Evolutionary conservation across 768 basidiomycete species (phyloP), one percentile per base, ranked within the genome.

Genomic region (Agaricus subrufescens): DNA sequence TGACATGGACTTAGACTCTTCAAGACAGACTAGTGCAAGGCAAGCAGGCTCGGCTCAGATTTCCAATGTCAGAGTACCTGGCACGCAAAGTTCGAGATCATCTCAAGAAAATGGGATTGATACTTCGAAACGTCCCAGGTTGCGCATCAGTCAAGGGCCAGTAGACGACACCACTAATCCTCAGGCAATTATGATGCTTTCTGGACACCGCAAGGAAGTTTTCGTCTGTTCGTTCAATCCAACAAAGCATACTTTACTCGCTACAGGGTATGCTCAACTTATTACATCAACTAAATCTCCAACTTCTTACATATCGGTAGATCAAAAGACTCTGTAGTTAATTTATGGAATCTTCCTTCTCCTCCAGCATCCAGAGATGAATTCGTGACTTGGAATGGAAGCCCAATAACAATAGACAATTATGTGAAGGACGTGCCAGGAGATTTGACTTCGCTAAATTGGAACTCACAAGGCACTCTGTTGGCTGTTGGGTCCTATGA

Each of bases 161-260:
- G 67, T 65, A 14, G 80, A 80, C 54, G 69, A 75, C 26, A 68
- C 65, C 26, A 74, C 74, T 23, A 68, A 76, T 64, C 67, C 75
- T 6, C 64, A 68, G 38, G 70, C 73, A n/a, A 66, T 81, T 43
- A 74, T 79, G 52, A 64, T 83, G 42, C 69, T 85, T 30, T 66
- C 70, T 29, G 82, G 78, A n/a, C 89, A 91, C 61, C 77, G 78
- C 57, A 73, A 84, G 34, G 85, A 87, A 69, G 87, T 93, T 6
- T 93, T 91, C 53, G 84, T 89, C 5, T 89, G 88, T 54, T 81
- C 86, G 3, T 93, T 88, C 77, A 92, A 89, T 69, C 89, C 91
- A 11, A 74, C 70, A 38, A 72, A 78, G 34, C 73, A 73, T 30
- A 75, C 79, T 39, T 63, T 84, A n/a, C 69, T 93, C 15, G 87